Percentiles rank a stretch among this genome's conserved stretches.
Evolutionary conservation across 2,329 filamentous ascomycete species (phyloP).

Genomic region (Ophiostoma ips): DNA sequence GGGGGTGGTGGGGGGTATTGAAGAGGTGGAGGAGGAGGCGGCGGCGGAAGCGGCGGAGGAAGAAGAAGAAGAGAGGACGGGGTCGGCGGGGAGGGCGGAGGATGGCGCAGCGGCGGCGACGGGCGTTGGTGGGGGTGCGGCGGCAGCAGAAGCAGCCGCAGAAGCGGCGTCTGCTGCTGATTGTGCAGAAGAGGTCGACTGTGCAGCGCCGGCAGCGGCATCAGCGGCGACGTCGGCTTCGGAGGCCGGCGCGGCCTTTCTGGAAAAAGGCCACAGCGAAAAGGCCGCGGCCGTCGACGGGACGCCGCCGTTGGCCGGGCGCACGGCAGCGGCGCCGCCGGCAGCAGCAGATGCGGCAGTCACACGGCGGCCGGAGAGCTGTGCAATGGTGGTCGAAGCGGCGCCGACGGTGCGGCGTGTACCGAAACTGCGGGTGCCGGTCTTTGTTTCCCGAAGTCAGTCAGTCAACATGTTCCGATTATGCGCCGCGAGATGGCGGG

Average conservation of each 20-base stretch:
- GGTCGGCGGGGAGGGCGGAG: conserved; percentile 12
- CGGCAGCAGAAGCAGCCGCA: conserved; percentile 7
- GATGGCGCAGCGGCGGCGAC: conserved; percentile 11
- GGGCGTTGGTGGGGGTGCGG: conserved; percentile 6
- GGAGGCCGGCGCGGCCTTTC: not conserved
- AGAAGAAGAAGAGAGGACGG: conserved; percentile 14
- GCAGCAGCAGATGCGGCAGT: not conserved
- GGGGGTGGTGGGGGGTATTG: conserved; percentile 12
- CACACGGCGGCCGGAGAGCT: conserved; percentile 8
- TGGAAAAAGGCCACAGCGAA: conserved; percentile 11
- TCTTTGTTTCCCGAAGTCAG: not conserved
- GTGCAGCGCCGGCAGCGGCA: not conserved
- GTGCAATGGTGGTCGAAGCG: not conserved
- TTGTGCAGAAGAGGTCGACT: conserved; percentile 12
- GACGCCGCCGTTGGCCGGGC: not conserved
- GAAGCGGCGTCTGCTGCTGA: conserved; percentile 12
- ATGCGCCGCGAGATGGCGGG: too few relatives aligned
- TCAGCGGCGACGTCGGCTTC: not conserved
- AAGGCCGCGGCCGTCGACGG: conserved; percentile 10
- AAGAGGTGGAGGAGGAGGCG: conserved; percentile 11
- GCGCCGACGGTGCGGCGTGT: conserved; percentile 12
- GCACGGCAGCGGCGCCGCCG: too few relatives aligned
- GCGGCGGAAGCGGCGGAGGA: conserved; percentile 12
- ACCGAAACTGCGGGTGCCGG: conserved; percentile 15
- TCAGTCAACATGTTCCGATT: not conserved